Evolutionary conservation across 345 rosid species (phyloP).

Genomic region (Toxicodendron radicans): DNA sequence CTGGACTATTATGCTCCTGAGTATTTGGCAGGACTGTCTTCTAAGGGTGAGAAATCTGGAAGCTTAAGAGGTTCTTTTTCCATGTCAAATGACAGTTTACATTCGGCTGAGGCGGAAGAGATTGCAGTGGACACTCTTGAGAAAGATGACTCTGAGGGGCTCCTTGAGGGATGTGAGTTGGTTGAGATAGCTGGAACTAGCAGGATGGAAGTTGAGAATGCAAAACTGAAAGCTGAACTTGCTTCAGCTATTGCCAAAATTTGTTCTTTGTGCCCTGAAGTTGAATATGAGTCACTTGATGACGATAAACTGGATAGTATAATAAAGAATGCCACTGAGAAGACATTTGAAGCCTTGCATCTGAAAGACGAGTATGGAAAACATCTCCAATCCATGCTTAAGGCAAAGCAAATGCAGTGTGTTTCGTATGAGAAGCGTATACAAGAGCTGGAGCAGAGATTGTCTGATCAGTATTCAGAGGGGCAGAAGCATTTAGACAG

Average conservation of each 20-base stretch:
- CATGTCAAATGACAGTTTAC: conserved; percentile 62
- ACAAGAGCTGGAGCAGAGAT: conserved; percentile 86
- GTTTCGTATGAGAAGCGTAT: conserved; percentile 88
- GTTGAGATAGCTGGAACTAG: conserved; percentile 93
- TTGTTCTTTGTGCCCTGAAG: conserved; percentile 64
- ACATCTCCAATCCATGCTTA: conserved; percentile 73
- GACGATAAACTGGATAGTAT: conserved; percentile 55
- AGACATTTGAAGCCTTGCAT: conserved; percentile 85
- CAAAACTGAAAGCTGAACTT: conserved; percentile 94
- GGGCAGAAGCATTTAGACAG: conserved; percentile 55
- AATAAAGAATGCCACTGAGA: conserved; percentile 71
- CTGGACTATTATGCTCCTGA: conserved; percentile 90
- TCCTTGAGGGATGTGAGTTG: conserved; percentile 65
- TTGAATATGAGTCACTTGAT: conserved; percentile 66
- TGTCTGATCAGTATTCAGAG: conserved; percentile 63
- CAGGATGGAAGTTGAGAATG: conserved; percentile 95
- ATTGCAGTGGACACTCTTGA: conserved; percentile 39
- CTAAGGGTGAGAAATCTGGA: conserved; percentile 50
- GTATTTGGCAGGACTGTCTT: conserved; percentile 55
- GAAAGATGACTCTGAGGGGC: conserved; percentile 49
- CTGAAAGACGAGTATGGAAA: conserved; percentile 75
- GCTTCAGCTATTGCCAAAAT: conserved; percentile 85
- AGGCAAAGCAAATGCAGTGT: conserved; percentile 75
- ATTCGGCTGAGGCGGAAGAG: conserved; percentile 58
- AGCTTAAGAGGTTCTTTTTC: conserved; percentile 60